Evolutionary conservation across 2,329 filamentous ascomycete species (phyloP).

Genomic region (Ceratocystis cubensis): DNA sequence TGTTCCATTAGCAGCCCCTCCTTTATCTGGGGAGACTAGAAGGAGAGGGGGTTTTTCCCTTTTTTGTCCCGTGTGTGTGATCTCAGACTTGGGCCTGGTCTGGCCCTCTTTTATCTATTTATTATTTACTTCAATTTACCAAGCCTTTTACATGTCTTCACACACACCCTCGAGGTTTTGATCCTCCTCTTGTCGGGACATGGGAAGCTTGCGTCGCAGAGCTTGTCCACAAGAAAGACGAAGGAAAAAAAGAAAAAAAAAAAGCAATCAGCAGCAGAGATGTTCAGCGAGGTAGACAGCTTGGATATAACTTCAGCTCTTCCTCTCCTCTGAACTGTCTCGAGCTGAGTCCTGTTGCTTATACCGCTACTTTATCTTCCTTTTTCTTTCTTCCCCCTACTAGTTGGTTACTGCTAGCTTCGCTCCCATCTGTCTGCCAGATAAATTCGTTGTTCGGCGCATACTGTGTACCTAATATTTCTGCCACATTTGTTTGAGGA

Average conservation of each 20-base stretch:
- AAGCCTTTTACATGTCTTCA: not conserved
- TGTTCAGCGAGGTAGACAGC: not conserved
- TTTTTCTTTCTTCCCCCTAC: not conserved
- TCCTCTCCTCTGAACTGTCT: not conserved
- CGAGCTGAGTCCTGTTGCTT: not conserved
- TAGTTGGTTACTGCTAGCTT: not conserved
- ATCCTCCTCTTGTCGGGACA: conserved; percentile 4
- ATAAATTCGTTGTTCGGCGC: not conserved
- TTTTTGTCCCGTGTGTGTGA: not conserved
- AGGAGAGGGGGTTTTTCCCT: not conserved
- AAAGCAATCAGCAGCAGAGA: not conserved
- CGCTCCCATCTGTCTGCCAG: not conserved
- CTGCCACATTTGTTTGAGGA: conserved; percentile 4
- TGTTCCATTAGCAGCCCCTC: not conserved
- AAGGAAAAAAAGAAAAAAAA: not conserved
- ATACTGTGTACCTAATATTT: not conserved
- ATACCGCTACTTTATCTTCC: not conserved
- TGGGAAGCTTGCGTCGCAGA: conserved; percentile 5
- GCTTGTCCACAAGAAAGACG: not conserved
- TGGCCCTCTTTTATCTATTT: no score
- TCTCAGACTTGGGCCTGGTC: not conserved
- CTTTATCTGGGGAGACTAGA: not conserved
- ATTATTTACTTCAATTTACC: not conserved
- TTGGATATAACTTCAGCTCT: not conserved
- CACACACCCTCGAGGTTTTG: not conserved